A percentile compares a stretch with the other conserved stretches of the same genome.
Evolutionary conservation across 352 stramenopile genomes (phyloP).

Genomic region (Globisporangium mamillatum): DNA sequence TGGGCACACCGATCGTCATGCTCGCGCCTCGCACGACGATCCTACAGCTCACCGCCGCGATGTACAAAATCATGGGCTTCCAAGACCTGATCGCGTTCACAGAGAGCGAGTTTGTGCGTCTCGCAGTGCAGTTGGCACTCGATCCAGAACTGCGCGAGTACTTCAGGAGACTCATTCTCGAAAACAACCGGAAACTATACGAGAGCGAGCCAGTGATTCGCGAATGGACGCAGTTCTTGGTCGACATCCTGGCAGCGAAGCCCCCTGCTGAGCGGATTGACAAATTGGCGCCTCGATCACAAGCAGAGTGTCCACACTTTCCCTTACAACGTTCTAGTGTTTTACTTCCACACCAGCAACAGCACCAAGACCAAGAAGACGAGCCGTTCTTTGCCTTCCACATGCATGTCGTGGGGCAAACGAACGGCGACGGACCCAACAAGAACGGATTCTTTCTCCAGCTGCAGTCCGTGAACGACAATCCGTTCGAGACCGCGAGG

Average conservation of each 20-base stretch:
- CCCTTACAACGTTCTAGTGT: not conserved
- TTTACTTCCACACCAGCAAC: not conserved
- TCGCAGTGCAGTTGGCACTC: slow-evolving; percentile 27
- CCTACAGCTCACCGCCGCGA: slow-evolving; percentile 56
- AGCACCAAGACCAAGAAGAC: not conserved
- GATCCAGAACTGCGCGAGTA: slow-evolving; percentile 19
- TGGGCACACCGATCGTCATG: slow-evolving; percentile 61
- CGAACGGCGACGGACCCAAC: not conserved
- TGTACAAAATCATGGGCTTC: slow-evolving; percentile 60
- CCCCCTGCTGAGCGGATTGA: slow-evolving; percentile 6
- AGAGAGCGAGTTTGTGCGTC: slow-evolving; percentile 23
- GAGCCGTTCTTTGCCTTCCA: slow-evolving; percentile 13
- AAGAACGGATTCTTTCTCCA: slow-evolving; percentile 2
- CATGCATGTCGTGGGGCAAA: not conserved
- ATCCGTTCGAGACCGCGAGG: slow-evolving; percentile 20
- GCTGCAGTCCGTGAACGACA: slow-evolving; percentile 13
- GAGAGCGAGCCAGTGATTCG: slow-evolving; percentile 25
- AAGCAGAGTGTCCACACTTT: slow-evolving; percentile 2
- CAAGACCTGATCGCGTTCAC: slow-evolving; percentile 24
- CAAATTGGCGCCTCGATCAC: not conserved
- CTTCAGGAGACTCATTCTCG: slow-evolving; percentile 28
- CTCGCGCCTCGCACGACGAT: slow-evolving; percentile 46
- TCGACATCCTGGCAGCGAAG: slow-evolving; percentile 17
- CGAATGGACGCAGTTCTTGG: slow-evolving; percentile 50
- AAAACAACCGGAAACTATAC: slow-evolving; percentile 34